Conservation (phyloP, 2,329 filamentous ascomycete species). For the Berkeleyomyces rouxiae region DNA sequence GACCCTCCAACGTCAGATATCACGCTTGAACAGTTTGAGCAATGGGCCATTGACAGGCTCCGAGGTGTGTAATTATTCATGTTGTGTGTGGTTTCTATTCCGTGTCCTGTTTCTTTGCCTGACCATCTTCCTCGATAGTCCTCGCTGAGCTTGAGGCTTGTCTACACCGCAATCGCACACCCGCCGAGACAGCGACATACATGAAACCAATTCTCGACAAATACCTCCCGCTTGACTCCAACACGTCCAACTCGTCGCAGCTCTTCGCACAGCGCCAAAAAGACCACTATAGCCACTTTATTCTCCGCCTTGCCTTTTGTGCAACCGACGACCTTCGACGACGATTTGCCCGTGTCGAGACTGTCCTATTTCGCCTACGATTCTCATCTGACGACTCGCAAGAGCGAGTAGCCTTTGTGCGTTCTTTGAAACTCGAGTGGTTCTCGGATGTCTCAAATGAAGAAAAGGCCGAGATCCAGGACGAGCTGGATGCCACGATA, state of each 20-base stretch:
- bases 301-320: slow-evolving; percentile 80
- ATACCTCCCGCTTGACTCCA: slow-evolving; percentile 64
- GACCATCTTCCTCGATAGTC: slow-evolving; percentile 30
- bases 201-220: slow-evolving; percentile 81
- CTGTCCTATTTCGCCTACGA: slow-evolving; percentile 71
- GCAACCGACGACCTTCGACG: slow-evolving; percentile 78
- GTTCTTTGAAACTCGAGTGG: slow-evolving; percentile 67
- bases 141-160: slow-evolving; percentile 84
- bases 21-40: slow-evolving; percentile 91
- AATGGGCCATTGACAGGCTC: slow-evolving; percentile 91
- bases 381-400: slow-evolving; percentile 58
- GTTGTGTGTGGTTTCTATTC: background rate
- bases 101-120: slow-evolving; percentile 14
- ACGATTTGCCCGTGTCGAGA: slow-evolving; percentile 74
- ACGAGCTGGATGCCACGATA: slow-evolving; percentile 34
- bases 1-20: slow-evolving; percentile 84
- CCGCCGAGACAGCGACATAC: slow-evolving; percentile 64
- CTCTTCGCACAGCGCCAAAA: slow-evolving; percentile 66
- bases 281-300: slow-evolving; percentile 97
- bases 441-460: slow-evolving; percentile 71
- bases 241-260: slow-evolving; percentile 43
- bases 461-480: slow-evolving; percentile 50
- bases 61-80: slow-evolving; percentile 38
- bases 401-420: slow-evolving; percentile 63
- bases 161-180: slow-evolving; percentile 78